Conservation (phyloP, 306 rosid genomes). For the Cucumis cinereus region DNA sequence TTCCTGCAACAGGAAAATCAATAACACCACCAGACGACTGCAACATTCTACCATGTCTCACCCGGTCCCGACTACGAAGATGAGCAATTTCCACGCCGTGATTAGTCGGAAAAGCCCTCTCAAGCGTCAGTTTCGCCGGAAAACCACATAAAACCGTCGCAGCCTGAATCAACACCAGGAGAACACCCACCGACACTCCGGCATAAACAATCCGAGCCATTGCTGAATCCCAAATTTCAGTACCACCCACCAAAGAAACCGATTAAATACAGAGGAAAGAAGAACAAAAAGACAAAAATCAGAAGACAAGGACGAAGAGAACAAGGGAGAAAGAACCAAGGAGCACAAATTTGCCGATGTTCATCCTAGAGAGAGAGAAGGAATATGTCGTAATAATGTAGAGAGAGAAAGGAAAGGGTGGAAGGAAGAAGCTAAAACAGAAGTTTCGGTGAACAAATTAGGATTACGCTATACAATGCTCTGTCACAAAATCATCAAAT, state of each 20-base stretch:
- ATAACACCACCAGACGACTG: slow-evolving; percentile 55
- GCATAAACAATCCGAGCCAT: slow-evolving; percentile 29
- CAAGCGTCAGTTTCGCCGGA: slow-evolving; percentile 48
- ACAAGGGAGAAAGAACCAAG: slow-evolving; percentile 3
- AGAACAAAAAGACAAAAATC: background rate
- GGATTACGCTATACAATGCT: slow-evolving; percentile 21
- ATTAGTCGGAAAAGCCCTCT: slow-evolving; percentile 69
- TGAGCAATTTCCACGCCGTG: slow-evolving; percentile 54
- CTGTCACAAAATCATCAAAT: background rate
- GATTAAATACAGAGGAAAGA: background rate
- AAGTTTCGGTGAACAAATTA: slow-evolving; percentile 20
- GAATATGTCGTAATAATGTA: background rate
- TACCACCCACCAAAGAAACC: background rate
- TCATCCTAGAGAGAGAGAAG: slow-evolving; percentile 6
- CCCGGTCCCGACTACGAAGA: slow-evolving; percentile 54
- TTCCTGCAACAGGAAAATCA: slow-evolving; percentile 61
- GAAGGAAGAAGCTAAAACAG: background rate
- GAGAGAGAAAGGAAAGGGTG: background rate
- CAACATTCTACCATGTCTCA: slow-evolving; percentile 66
- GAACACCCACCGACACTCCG: slow-evolving; percentile 14
- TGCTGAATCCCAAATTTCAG: background rate
- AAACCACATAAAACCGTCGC: slow-evolving; percentile 22
- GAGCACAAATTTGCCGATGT: background rate
- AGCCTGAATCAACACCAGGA: slow-evolving; percentile 13
- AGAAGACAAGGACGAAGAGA: slow-evolving; percentile 21